Evolutionary conservation across 2,329 filamentous ascomycete genomes (phyloP), one percentile per base, ranked within the genome.

Genomic region (Lojkania enalia): DNA sequence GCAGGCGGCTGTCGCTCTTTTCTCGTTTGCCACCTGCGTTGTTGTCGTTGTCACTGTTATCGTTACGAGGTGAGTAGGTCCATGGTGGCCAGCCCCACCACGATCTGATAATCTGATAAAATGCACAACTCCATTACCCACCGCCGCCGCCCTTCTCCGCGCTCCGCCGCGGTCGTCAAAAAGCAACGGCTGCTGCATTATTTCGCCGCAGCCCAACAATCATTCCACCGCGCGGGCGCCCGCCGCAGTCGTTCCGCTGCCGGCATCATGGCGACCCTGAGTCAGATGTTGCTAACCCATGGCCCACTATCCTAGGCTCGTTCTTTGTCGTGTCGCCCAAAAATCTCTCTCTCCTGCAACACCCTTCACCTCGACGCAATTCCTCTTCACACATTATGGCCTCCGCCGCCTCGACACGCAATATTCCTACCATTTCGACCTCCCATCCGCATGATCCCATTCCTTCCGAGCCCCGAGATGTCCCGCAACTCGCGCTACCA

Each of bases 361-460:
- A 14, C 20, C 33, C 38, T 31, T 31, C 20, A 19, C 38, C 20
- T 15, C 44, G 20, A 33, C 40, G 42, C 45, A 44, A 36, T 30
- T 44, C 42, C 46, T 51, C 42, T 21, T 45, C 19, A 41, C 45
- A 19, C 29, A 46, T 46, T 46, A 60, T 63, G 58, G 49, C 61
- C 30, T 42, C 54, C 42, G 37, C 59, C 20, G 47, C 55, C 19
- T 47, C 37, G n/a, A 48, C 57, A 36, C 55, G 59, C 39, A 62
- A 54, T 45, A 69, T 76, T 33, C 74, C 74, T 21, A 63, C 64
- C 44, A 69, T 66, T 29, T 54, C 66, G 3, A 75, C 72, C 33
- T 75, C 74, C 35, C 72, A 76, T 51, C 74, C 74, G 1, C 51
- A 72, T 58, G 71, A 76, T 49, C 73, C 74, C 1, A 72, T 77